Evolutionary conservation across 805 yeast species (phyloP).

Genomic region (Ogataea paradorogensis): DNA sequence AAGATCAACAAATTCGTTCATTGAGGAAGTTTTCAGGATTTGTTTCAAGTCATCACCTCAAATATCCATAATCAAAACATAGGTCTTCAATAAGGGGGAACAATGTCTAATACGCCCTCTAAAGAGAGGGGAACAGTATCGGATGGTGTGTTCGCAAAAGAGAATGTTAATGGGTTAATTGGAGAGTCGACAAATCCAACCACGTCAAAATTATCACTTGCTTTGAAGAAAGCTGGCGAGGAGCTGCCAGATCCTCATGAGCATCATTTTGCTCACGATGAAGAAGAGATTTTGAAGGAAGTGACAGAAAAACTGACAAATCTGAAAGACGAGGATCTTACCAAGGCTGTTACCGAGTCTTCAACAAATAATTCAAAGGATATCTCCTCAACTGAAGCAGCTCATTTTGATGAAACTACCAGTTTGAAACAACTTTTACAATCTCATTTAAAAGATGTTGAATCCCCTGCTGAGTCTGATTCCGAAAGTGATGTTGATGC

Average conservation of each 20-base stretch:
- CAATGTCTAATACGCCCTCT: conserved; percentile 3
- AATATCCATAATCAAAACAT: background rate
- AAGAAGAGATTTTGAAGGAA: conserved; percentile 27
- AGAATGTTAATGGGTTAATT: conserved; percentile 3
- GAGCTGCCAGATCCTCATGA: conserved; percentile 23
- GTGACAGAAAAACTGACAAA: conserved; percentile 27
- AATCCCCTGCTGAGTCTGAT: conserved; percentile 23
- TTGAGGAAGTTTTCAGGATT: background rate
- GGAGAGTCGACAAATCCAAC: conserved; percentile 11
- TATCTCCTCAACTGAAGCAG: conserved; percentile 1
- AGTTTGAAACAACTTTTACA: conserved; percentile 8
- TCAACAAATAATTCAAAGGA: conserved; percentile 8
- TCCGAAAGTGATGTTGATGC: conserved; percentile 34
- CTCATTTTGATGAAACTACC: background rate
- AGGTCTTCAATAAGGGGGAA: background rate
- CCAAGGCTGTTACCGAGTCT: conserved; percentile 11
- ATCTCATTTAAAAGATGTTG: conserved; percentile 35
- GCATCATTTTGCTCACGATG: conserved; percentile 23
- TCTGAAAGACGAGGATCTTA: conserved; percentile 21
- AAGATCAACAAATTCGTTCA: background rate
- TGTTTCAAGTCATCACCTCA: background rate
- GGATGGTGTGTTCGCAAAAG: conserved; percentile 4
- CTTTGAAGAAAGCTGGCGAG: conserved; percentile 25
- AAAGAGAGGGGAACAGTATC: background rate
- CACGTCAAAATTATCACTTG: conserved; percentile 31